These are phyloP conservation scores for Arabis hirsuta DNA, from an alignment of 345 rosid species.

Conservation along the genomic window DNA sequence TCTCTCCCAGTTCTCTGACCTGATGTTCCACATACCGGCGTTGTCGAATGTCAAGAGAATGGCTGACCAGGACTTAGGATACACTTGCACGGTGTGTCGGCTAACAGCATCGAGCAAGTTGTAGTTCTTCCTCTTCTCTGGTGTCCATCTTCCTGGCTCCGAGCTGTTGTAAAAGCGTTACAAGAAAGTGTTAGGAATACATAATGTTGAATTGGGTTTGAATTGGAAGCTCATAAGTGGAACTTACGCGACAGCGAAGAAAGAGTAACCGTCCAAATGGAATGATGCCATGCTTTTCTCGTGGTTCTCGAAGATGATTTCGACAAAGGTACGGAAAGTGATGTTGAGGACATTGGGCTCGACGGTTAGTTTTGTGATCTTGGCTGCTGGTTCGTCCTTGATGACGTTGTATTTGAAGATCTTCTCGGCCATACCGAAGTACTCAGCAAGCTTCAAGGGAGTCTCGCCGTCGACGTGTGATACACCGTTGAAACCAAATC, in stretches of 20 bases:
- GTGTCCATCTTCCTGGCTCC: constrained; percentile 79
- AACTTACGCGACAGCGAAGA: constrained; percentile 80
- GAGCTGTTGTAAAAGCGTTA: constrained; percentile 41
- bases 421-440: constrained; percentile 51
- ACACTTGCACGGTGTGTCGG: constrained; percentile 86
- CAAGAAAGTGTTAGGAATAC: not conserved
- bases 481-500: constrained; percentile 68
- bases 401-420: constrained; percentile 62
- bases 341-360: constrained; percentile 59
- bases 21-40: constrained; percentile 93
- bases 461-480: constrained; percentile 60
- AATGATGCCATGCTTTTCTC: constrained; percentile 71
- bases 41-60: constrained; percentile 84
- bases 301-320: constrained; percentile 76
- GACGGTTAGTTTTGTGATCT: constrained; percentile 31
- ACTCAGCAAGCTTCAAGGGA: constrained; percentile 73
- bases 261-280: constrained; percentile 72
- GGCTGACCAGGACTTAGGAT: constrained; percentile 89
- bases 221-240: too few relatives aligned
- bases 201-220: too few relatives aligned
- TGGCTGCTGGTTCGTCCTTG: constrained; percentile 50
- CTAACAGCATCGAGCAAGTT: constrained; percentile 84
- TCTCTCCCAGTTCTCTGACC: constrained; percentile 72
- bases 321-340: constrained; percentile 74
- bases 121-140: constrained; percentile 77